phyloP scores from a whole-genome alignment of 83 land plant species.

The Diphasiastrum complanatum region DNA sequence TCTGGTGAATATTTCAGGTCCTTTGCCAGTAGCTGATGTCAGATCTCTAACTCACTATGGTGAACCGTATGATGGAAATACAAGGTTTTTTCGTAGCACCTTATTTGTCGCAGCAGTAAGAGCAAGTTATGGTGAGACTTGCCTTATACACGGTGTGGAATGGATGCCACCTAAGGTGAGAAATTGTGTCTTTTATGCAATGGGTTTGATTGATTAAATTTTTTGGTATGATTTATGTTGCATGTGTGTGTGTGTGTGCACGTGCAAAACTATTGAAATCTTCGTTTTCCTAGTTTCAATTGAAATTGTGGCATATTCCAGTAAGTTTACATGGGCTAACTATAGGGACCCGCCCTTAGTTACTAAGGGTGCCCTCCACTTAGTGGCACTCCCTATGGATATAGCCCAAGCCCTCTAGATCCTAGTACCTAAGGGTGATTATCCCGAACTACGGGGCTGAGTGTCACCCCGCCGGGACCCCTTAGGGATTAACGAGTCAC shows the following conservation, averaged over 20 bases:
- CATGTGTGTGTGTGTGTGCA: neutral
- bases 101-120: conserved; percentile 97
- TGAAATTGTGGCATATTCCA: too few relatives aligned
- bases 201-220: conserved; percentile 1
- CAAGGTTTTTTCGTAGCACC: conserved; percentile 90
- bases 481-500: too few relatives aligned
- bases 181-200: neutral
- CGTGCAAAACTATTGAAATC: neutral
- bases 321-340: too few relatives aligned
- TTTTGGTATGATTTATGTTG: conserved; percentile 4
- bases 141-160: conserved; percentile 90
- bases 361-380: too few relatives aligned
- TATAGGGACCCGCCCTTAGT: too few relatives aligned
- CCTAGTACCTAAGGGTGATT: too few relatives aligned
- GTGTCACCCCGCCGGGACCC: too few relatives aligned
- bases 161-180: conserved; percentile 99
- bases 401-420: too few relatives aligned
- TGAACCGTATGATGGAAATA: conserved; percentile 99
- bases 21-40: conserved; percentile 76
- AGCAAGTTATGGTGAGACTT: conserved; percentile 89
- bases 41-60: conserved; percentile 97
- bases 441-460: too few relatives aligned
- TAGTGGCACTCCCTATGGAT: too few relatives aligned
- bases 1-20: conserved; percentile 39
- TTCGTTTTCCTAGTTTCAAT: too few relatives aligned